Base-by-base conservation (phyloP, 2,329 filamentous ascomycete species). In the Xylariales sp. region DNA sequence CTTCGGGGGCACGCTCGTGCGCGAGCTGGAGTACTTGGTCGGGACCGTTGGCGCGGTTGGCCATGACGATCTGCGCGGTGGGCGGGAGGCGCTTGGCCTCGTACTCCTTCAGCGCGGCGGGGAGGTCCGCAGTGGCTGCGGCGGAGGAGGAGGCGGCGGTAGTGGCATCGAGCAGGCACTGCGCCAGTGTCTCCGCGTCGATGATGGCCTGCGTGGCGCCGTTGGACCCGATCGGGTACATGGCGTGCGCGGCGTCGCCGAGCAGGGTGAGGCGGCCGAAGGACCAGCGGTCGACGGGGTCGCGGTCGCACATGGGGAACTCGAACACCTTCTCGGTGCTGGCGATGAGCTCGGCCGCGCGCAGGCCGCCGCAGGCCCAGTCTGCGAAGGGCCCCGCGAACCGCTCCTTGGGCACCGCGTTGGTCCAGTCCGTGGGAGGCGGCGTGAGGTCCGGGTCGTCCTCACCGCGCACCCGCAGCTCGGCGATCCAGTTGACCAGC, bases 11-110 rank as follows among this genome's bases (percentile, higher is more conserved):
- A 16, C 66, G 45, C 46, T 69, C 64, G 41, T 69, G 59, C 2
- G 62, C 65, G n/a, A 70, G 49, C 44, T 69, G 63, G 48, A 70
- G 41, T 4, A 70, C 65, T 44, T 69, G 65, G 44, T 70, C 65
- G 4, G 66, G 65, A 1, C 66, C 65, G 37, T 68, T 68, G 1
- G 61, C 65, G 15, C 66, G 54, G 46, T 70, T 70, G 6, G 65
- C 65, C 55, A 66, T 63, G 15, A 69, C 62, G 14, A 69, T 70
- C 43, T 64, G 63, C 3, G 65, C 57, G 4, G 65, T 70, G 0
- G 63, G 57, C 6, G 66, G 65, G 2, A 69, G 42, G 4, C 65
- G 51, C 20, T 57, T 50, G 6, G 56, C 46, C 48, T 69, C 59
- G 40, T 69, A 70, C 10, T 46, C 49, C 23, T 55, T 51, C 29